Conservation (phyloP, 306 rosid genomes). For the Sechiopsis laciniata region DNA sequence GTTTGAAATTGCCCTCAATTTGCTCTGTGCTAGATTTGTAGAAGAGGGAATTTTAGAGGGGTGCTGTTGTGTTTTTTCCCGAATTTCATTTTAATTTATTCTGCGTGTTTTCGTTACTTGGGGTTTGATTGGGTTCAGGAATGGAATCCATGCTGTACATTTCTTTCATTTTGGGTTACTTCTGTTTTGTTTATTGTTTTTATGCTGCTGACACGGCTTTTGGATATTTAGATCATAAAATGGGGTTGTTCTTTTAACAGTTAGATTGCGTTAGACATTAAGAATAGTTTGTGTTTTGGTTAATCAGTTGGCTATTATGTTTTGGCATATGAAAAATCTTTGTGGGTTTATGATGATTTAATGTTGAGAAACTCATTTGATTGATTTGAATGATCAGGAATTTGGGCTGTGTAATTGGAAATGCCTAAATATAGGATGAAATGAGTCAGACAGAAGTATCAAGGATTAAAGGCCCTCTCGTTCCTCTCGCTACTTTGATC, state of each 20-base stretch:
- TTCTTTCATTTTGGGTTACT: conserved; percentile 14
- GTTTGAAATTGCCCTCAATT: conserved; percentile 6
- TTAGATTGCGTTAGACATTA: no score
- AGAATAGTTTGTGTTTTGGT: no score
- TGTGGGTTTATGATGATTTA: background rate
- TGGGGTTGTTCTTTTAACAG: background rate
- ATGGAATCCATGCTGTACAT: conserved; percentile 4
- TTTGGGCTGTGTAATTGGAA: conserved; percentile 31
- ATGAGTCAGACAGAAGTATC: conserved; percentile 64
- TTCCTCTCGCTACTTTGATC: conserved; percentile 83
- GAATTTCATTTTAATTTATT: background rate
- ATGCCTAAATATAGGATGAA: conserved; percentile 44
- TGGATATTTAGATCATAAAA: conserved; percentile 16
- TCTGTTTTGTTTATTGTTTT: background rate
- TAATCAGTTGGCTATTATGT: no score
- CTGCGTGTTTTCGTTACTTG: conserved; percentile 2
- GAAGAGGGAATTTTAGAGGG: background rate
- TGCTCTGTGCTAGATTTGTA: no score
- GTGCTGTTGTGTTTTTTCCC: no score
- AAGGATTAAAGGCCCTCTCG: conserved; percentile 49
- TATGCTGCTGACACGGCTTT: conserved; percentile 13
- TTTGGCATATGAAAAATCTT: background rate
- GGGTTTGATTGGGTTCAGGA: background rate
- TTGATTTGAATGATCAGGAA: conserved; percentile 22
- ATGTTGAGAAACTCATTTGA: conserved; percentile 7